Base-by-base conservation (phyloP, 257 asterid species). In the Przewalskia tangutica region DNA sequence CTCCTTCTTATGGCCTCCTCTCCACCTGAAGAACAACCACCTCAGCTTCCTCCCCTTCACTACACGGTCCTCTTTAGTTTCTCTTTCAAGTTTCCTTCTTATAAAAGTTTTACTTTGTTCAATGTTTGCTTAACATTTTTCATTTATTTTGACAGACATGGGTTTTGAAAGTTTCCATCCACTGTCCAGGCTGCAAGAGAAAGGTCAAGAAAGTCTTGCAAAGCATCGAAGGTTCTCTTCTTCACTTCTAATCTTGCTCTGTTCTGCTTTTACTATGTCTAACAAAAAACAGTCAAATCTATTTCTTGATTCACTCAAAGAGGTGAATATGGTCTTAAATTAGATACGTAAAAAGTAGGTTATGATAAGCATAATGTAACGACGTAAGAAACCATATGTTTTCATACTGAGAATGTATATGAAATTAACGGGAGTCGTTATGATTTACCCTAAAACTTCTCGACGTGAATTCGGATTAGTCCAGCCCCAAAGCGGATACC, bases 111-210 rank as follows among this genome's bases (percentile, higher is more conserved):
- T 54, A 10, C 71, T 78, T 77, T 1, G 14, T 56, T 58, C 8
- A 20, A 8, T 53, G 50, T 63, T 65, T 51, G 11, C 42, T 34
- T 67, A 40, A 23, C 3, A 53, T 8, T 23, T 7, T 50, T 60
- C 27, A 32, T 85, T 51, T 53, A 12, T 77, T 36, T 82, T 83
- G 58, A 42, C 90, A 94, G 98, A 94, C 91, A 67, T 90, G 94
- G 97, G 84, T 83, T 85, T 86, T 94, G 64, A 94, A 89, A 68
- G 98, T 94, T 81, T 91, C 97, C 48, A 93, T 94, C 87, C 98
- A 94, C 87, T 94, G 98, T 58, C 91, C 91, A 89, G 98, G 94
- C 83, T 94, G 98, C 90, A 91, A 88, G 77, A 89, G 83, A 46
- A 92, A 94, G 84, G 98, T 93, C 78, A 91, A 94, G 91, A 94